Evolutionary conservation across 2,329 filamentous ascomycete species (phyloP).

Genomic region (Epichloe amarillans): DNA sequence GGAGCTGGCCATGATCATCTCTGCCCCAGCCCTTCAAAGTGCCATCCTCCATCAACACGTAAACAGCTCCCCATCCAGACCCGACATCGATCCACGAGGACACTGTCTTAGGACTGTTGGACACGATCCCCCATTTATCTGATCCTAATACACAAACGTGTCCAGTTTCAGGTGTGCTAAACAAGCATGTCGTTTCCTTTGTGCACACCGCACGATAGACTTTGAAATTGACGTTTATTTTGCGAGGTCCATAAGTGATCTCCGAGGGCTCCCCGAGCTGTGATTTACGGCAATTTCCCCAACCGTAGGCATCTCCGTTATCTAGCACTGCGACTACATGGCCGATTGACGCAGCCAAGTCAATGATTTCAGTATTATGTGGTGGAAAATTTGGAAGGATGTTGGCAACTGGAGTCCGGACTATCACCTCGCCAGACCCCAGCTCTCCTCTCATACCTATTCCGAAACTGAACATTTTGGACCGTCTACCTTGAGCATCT

Average conservation of each 20-base stretch:
- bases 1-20: constrained; percentile 70
- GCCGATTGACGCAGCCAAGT: constrained; percentile 60
- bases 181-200: constrained; percentile 70
- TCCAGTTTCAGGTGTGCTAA: constrained; percentile 41
- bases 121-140: constrained; percentile 58
- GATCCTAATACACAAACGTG: constrained; percentile 56
- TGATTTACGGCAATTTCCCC: constrained; percentile 77
- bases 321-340: constrained; percentile 63
- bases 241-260: constrained; percentile 45
- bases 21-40: constrained; percentile 64
- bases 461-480: constrained; percentile 50
- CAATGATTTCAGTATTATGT: constrained; percentile 38
- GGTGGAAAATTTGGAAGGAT: constrained; percentile 53
- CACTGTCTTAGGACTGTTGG: constrained; percentile 38
- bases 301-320: constrained; percentile 70
- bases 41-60: constrained; percentile 50
- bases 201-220: constrained; percentile 61
- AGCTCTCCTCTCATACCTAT: constrained; percentile 59
- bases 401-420: constrained; percentile 33
- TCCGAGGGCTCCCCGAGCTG: constrained; percentile 55
- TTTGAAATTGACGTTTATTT: constrained; percentile 48
- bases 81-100: constrained; percentile 53
- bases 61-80: constrained; percentile 74
- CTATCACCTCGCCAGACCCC: constrained; percentile 43
- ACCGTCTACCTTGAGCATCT: constrained; percentile 29